A percentile compares a stretch with the other conserved stretches of the same genome.
Conservation (phyloP, 2,329 filamentous ascomycete genomes). For the Sphaerulina populicola region DNA sequence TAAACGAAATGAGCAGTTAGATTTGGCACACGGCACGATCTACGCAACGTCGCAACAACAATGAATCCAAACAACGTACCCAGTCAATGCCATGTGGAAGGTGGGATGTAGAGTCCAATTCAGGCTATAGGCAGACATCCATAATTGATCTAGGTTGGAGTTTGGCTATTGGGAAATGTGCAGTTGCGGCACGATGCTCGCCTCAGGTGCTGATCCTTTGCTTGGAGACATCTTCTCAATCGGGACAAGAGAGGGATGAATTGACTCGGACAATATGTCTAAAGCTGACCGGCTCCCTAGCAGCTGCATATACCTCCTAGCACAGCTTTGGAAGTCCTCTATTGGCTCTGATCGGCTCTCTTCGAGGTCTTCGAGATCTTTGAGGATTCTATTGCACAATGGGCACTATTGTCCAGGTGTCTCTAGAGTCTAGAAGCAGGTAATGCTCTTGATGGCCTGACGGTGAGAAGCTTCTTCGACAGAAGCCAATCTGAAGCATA, state of each 20-base stretch:
- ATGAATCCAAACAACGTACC: too few species aligned
- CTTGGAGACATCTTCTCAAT: not conserved
- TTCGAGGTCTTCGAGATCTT: not conserved
- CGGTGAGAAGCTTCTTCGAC: not conserved
- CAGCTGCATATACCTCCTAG: not conserved
- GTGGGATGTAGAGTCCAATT: too few species aligned
- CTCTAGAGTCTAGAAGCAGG: not conserved
- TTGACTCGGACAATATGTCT: not conserved
- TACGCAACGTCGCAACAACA: too few species aligned
- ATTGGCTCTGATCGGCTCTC: not conserved
- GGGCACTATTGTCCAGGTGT: not conserved
- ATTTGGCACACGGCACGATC: too few species aligned
- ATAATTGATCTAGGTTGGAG: too few species aligned
- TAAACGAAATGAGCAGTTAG: too few species aligned
- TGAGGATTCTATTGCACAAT: not conserved
- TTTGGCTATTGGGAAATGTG: too few species aligned
- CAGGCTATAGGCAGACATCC: too few species aligned
- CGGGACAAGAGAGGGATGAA: not conserved
- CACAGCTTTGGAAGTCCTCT: not conserved
- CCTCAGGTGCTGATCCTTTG: not conserved
- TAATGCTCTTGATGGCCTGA: not conserved
- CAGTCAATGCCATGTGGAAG: too few species aligned
- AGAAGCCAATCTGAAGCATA: not conserved
- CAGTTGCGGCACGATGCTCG: too few species aligned
- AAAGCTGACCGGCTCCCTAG: not conserved